phyloP scores from a whole-genome alignment of 805 yeast genomes.

The Monosporozyma aerobia region DNA sequence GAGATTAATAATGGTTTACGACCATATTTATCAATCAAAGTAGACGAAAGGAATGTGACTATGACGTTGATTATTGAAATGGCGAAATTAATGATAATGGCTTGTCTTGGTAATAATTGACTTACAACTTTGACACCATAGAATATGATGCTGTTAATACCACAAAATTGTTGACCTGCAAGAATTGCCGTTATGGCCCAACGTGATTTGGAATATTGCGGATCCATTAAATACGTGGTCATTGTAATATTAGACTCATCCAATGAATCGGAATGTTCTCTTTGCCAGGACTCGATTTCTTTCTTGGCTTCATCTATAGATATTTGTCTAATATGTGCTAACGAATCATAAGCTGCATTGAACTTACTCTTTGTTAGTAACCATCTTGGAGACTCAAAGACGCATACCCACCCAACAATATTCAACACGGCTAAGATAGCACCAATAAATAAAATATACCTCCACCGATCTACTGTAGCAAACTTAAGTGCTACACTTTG shows the following conservation, averaged over 20 bases:
- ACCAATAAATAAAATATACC: constrained; percentile 58
- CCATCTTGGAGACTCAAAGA: constrained; percentile 85
- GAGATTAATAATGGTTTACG: constrained; percentile 60
- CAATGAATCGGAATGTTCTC: constrained; percentile 3
- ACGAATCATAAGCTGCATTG: constrained; percentile 33
- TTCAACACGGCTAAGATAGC: constrained; percentile 43
- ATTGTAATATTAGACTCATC: not conserved
- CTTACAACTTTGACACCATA: constrained; percentile 83
- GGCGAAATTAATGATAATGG: constrained; percentile 63
- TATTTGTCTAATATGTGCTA: constrained; percentile 28
- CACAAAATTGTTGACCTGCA: constrained; percentile 83
- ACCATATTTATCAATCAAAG: constrained; percentile 67
- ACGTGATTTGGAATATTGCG: constrained; percentile 48
- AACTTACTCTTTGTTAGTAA: constrained; percentile 27
- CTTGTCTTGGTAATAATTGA: constrained; percentile 59
- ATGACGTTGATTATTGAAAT: constrained; percentile 68
- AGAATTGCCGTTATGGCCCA: constrained; percentile 62
- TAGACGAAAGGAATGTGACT: constrained; percentile 66
- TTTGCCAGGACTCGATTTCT: constrained; percentile 17
- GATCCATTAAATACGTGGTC: constrained; percentile 39
- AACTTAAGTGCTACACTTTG: constrained; percentile 64
- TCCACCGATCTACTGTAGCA: constrained; percentile 64
- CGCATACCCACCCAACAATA: constrained; percentile 34
- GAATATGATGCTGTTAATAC: constrained; percentile 85
- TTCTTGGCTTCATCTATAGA: constrained; percentile 11